Evolutionary conservation across 208 protist genomes (phyloP).

Genomic region (Leishmania braziliensis): DNA sequence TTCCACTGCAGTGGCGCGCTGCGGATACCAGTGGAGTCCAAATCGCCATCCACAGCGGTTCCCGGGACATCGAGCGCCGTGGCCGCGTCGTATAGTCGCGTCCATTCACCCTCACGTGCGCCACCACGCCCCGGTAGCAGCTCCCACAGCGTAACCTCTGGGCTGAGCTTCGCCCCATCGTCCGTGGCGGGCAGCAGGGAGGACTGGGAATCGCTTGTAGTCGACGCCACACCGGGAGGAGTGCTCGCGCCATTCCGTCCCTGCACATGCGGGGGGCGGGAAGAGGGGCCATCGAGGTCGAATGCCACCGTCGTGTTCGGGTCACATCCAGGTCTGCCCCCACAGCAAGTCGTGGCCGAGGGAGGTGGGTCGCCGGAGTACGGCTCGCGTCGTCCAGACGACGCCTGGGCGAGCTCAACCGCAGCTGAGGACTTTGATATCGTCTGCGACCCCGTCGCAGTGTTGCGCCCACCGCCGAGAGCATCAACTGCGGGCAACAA

Average conservation of each 20-base stretch:
- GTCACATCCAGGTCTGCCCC: neutral
- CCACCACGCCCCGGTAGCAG: slow-evolving; percentile 7
- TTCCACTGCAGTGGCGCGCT: slow-evolving; percentile 32
- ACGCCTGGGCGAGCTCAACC: neutral
- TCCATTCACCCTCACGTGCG: slow-evolving; percentile 6
- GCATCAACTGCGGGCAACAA: slow-evolving; percentile 14
- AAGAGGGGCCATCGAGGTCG: neutral
- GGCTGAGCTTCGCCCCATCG: slow-evolving; percentile 15
- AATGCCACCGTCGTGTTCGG: slow-evolving; percentile 16
- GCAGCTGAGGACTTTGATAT: neutral
- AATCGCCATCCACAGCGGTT: slow-evolving; percentile 7
- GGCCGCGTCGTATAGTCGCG: slow-evolving; percentile 27
- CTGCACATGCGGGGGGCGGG: neutral
- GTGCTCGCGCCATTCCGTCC: neutral
- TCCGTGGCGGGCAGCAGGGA: slow-evolving; percentile 9
- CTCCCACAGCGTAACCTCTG: slow-evolving; percentile 24
- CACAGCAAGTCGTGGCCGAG: neutral
- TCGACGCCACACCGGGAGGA: neutral
- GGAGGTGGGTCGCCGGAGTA: neutral
- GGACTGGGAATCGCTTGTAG: neutral
- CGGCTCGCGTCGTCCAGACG: neutral
- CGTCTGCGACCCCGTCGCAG: neutral
- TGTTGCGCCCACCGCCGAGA: neutral
- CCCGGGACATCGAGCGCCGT: slow-evolving; percentile 3
- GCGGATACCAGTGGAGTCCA: slow-evolving; percentile 8